Base-by-base conservation (phyloP, 352 stramenopile genomes). In the Hyaloperonospora brassicae region DNA sequence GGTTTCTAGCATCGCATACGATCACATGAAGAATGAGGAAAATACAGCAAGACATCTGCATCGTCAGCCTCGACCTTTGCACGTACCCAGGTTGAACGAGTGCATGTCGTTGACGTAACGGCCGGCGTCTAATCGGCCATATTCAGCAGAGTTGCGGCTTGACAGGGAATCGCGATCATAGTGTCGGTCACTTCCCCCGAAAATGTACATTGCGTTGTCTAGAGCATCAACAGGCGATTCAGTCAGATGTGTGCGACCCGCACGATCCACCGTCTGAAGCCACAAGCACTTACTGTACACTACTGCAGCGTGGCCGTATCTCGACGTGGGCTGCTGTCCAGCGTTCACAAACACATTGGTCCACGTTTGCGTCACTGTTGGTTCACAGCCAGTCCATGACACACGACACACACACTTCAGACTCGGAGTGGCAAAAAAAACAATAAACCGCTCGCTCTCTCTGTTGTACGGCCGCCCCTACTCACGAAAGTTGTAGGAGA, bases 101-200 rank as follows among this genome's bases (percentile, higher is more conserved):
- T 98, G 90, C 68, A 98, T 97, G 68, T 98, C 96, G 49, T 89
- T 96, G 50, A 93, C 79, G 52, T 95, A 94, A 48, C 79, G 90
- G 30, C 93, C 93, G 21, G 59, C 57, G 34, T 71, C 63, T 17
- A 56, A 14, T 65, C 63, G 50, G 57, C 98, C 95, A 61, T 98
- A 98, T 41, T 95, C 91, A 30, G 89, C 90, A 68, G 96, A 98
- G 46, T 89, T 84, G 41, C 73, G 59, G 8, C 63, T 71, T 45
- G 63, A 92, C 62, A 89, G 80, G 1, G 80, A 91, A 30, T 88
- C 63, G 21, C 63, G 63, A 38, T 68, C 63, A 21, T 71, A 71
- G 21, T 71, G 63, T 24, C 55, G 87, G 46, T 89, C 80, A 79
- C 45, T 68, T 47, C 64, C 64, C 22, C 60, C 64, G 17, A 72